These are phyloP conservation scores for Fusarium buxicola DNA, from an alignment of 2,329 filamentous ascomycete species.

Conservation along the genomic window DNA sequence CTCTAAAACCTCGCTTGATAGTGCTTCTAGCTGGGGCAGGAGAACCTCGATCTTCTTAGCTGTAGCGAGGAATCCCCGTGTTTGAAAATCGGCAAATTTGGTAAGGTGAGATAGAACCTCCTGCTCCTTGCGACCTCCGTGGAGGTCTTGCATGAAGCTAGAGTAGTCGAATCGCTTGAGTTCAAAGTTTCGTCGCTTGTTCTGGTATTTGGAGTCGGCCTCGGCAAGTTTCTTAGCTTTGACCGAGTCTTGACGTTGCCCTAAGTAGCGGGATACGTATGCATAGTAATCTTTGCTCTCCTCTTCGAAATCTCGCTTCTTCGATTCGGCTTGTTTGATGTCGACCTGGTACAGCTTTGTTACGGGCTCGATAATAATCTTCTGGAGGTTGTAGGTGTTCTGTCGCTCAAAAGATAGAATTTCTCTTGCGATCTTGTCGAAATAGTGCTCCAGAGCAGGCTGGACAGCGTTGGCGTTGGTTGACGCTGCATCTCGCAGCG, in stretches of 20 bases:
- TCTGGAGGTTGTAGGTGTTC: slow-evolving; percentile 87
- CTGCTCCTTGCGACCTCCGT: slow-evolving; percentile 97
- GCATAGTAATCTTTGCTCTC: slow-evolving; percentile 99
- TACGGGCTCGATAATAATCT: slow-evolving; percentile 93
- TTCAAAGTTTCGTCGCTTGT: slow-evolving; percentile 93
- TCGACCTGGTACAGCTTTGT: slow-evolving; percentile 92
- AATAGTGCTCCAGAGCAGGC: slow-evolving; percentile 96
- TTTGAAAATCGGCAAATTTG: slow-evolving; percentile 91
- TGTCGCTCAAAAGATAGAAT: slow-evolving; percentile 88
- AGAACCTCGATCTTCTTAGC: slow-evolving; percentile 89
- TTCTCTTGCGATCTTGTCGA: slow-evolving; percentile 94
- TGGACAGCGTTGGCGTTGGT: slow-evolving; percentile 98
- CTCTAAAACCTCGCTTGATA: slow-evolving; percentile 88
- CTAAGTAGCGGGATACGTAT: slow-evolving; percentile 95
- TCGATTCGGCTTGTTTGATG: slow-evolving; percentile 96
- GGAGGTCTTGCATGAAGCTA: slow-evolving; percentile 99
- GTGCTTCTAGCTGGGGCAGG: slow-evolving; percentile 88
- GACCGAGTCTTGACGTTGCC: slow-evolving; percentile 92
- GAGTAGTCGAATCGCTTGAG: slow-evolving; percentile 98
- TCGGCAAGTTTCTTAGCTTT: slow-evolving; percentile 98
- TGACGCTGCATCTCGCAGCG: slow-evolving; percentile 85
- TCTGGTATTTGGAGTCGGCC: slow-evolving; percentile 96
- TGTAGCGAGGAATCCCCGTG: slow-evolving; percentile 81
- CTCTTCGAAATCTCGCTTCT: slow-evolving; percentile 98
- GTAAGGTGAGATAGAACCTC: slow-evolving; percentile 95